Conservation (phyloP, 1,139 yeast species). For the Yamadazyma taylorii region DNA sequence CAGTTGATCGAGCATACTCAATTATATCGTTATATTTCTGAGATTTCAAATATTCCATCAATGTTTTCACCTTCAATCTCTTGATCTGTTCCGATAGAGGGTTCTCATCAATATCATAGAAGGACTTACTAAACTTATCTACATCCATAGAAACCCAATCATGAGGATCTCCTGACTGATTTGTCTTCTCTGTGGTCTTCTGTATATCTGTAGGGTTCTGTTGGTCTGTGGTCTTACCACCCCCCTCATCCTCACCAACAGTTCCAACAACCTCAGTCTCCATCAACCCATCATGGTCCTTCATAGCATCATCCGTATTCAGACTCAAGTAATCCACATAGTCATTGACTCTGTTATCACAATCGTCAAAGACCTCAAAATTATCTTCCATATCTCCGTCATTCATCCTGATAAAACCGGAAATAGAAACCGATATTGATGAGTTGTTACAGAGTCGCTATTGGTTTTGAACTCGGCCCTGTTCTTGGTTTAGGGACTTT, state of each 20-base stretch:
- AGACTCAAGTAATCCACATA: conserved; percentile 1
- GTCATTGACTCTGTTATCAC: neutral
- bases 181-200: conserved; percentile 1
- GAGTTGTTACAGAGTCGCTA: no score
- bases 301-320: neutral
- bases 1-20: conserved; percentile 42
- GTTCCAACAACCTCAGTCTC: no score
- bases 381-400: no score
- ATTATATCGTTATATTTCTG: conserved; percentile 29
- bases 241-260: no score
- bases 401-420: no score
- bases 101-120: conserved; percentile 40
- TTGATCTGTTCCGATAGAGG: conserved; percentile 44
- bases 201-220: no score
- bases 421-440: neutral
- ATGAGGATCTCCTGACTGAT: no score
- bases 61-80: conserved; percentile 38
- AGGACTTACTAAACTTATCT: conserved; percentile 47
- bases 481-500: no score
- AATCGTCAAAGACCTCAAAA: no score
- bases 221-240: no score
- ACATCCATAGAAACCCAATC: conserved; percentile 55
- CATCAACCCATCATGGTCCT: no score
- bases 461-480: no score
- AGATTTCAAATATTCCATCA: conserved; percentile 37